These are phyloP conservation scores for Colletotrichum paranaense DNA, from an alignment of 2,329 filamentous ascomycete genomes.

Conservation along the genomic window DNA sequence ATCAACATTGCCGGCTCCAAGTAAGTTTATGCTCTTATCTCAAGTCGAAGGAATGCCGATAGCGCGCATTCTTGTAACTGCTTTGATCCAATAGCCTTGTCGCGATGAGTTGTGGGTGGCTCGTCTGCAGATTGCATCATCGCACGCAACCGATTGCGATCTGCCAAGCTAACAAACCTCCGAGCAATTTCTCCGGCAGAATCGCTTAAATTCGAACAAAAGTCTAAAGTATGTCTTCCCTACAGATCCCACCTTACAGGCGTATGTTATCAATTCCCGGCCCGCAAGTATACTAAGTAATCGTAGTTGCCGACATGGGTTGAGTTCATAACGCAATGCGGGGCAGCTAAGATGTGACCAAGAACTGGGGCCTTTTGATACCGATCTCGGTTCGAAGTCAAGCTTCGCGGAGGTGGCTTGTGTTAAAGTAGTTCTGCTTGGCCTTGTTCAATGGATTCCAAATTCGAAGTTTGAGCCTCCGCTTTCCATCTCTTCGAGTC, in stretches of 20 bases:
- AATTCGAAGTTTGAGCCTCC: background rate
- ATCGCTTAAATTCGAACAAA: background rate
- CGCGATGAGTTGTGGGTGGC: background rate
- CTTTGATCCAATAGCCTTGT: conserved; percentile 41
- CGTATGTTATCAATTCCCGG: background rate
- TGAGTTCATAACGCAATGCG: conserved; percentile 15
- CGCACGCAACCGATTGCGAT: conserved; percentile 18
- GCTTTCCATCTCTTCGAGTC: background rate
- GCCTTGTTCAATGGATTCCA: background rate
- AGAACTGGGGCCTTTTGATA: background rate
- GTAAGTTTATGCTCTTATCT: background rate
- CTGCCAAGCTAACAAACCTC: background rate
- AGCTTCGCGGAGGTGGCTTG: background rate
- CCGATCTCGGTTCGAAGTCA: conserved; percentile 4
- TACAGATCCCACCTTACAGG: background rate
- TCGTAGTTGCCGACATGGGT: background rate
- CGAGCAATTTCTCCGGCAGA: background rate
- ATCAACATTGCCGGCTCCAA: background rate
- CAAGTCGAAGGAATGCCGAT: background rate
- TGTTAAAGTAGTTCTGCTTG: background rate
- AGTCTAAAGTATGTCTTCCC: background rate
- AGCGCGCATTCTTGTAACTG: background rate
- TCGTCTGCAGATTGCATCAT: conserved; percentile 18
- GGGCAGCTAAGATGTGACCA: conserved; percentile 13
- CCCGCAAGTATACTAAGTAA: too few species aligned